Conservation (phyloP, 2,329 filamentous ascomycete genomes). For the Bisporella sp. region DNA sequence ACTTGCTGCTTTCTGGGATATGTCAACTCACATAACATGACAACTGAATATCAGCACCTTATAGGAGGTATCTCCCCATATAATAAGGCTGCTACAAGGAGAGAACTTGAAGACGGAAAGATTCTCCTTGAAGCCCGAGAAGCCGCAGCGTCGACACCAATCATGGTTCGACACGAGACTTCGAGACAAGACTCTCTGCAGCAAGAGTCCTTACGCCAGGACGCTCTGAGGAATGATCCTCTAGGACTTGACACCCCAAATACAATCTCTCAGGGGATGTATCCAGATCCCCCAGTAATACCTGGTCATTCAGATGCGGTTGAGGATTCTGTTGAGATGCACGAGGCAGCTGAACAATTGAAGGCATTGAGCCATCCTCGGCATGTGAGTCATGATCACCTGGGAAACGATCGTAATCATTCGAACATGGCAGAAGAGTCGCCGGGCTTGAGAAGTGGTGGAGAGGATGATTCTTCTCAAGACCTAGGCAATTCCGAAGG, state of each 20-base stretch:
- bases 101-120: constrained; percentile 49
- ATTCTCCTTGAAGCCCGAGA: constrained; percentile 41
- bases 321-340: constrained; percentile 63
- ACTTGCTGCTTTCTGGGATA: constrained; percentile 60
- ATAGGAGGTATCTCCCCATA: constrained; percentile 38
- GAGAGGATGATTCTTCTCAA: constrained; percentile 37
- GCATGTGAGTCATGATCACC: constrained; percentile 42
- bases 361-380: constrained; percentile 59
- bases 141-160: constrained; percentile 26
- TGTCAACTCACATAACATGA: constrained; percentile 61
- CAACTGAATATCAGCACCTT: constrained; percentile 53
- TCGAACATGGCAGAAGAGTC: constrained; percentile 27
- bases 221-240: constrained; percentile 17
- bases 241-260: constrained; percentile 22
- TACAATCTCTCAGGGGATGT: constrained; percentile 18
- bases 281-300: constrained; percentile 15
- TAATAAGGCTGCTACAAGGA: constrained; percentile 36
- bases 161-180: constrained; percentile 37
- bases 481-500: constrained; percentile 31
- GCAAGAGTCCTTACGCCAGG: constrained; percentile 15
- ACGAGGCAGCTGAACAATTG: constrained; percentile 59
- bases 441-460: constrained; percentile 25
- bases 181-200: background rate
- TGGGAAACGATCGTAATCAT: constrained; percentile 23
- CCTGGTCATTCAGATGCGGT: constrained; percentile 39